These are phyloP conservation scores for Talaromyces sp. DNA, from an alignment of 2,329 filamentous ascomycete genomes.

Conservation along the genomic window DNA sequence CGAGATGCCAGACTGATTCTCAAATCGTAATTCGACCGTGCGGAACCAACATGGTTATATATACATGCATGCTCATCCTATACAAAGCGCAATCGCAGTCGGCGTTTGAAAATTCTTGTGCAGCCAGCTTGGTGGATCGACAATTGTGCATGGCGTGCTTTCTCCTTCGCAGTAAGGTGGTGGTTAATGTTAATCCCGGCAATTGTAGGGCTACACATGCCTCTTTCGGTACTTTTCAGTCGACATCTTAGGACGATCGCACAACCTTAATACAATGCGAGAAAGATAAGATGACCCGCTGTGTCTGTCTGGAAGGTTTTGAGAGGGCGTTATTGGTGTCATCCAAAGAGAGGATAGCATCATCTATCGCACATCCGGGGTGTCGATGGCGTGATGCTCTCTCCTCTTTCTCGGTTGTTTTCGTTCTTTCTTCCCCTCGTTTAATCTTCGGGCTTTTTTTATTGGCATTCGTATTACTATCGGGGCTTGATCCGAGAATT, in stretches of 20 bases:
- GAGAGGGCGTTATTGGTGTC: not conserved
- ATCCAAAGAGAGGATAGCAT: not conserved
- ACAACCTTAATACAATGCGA: not conserved
- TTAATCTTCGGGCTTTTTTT: too few relatives aligned
- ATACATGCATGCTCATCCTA: not conserved
- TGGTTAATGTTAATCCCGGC: not conserved
- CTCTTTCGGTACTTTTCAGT: not conserved
- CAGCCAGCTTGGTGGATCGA: not conserved
- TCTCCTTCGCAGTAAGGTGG: not conserved
- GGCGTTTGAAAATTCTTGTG: not conserved
- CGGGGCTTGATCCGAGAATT: too few relatives aligned
- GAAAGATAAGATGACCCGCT: not conserved
- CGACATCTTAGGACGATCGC: not conserved
- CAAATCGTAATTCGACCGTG: not conserved
- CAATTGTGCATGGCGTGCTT: not conserved
- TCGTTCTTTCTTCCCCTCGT: too few relatives aligned
- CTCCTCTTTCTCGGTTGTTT: not conserved
- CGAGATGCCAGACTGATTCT: not conserved
- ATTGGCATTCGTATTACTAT: too few relatives aligned
- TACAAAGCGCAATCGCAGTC: not conserved
- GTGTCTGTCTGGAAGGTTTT: not conserved
- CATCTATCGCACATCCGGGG: conserved; percentile 4
- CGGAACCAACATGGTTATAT: not conserved
- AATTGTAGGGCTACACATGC: conserved; percentile 1
- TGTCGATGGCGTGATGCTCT: conserved; percentile 3